Conservation (phyloP, 2,329 filamentous ascomycete genomes). For the Thielaviopsis populi region DNA sequence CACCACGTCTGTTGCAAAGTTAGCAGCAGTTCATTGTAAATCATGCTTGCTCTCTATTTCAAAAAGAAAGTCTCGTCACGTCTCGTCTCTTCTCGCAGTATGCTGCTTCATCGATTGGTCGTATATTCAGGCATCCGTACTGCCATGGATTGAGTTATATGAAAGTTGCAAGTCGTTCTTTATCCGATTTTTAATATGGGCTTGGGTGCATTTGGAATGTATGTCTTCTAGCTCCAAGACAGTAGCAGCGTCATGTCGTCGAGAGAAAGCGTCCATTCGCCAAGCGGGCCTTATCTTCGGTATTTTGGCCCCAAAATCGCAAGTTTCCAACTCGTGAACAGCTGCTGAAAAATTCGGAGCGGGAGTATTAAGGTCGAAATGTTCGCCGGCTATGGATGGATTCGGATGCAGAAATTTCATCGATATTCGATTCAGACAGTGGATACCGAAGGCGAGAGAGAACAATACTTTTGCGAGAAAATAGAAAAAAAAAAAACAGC, state of each 20-base stretch:
- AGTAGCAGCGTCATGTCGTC: neutral
- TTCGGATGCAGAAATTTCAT: neutral
- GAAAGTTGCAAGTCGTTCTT: neutral
- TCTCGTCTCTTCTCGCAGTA: conserved; percentile 10
- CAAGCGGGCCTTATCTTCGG: neutral
- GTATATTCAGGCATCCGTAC: neutral
- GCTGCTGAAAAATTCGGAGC: neutral
- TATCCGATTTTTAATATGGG: neutral
- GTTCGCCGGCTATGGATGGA: neutral
- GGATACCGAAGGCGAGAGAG: neutral
- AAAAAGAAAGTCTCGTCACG: neutral
- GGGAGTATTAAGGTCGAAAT: neutral
- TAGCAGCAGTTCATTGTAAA: conserved; percentile 23
- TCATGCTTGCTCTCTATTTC: neutral
- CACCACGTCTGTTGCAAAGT: conserved; percentile 50
- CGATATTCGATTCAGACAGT: neutral
- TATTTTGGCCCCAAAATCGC: neutral
- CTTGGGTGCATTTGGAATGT: neutral
- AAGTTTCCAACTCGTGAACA: too few relatives aligned
- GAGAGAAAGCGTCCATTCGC: neutral
- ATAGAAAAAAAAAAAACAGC: conserved; percentile 5
- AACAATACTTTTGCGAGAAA: conserved; percentile 4
- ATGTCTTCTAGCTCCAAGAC: too few relatives aligned
- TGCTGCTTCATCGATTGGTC: conserved; percentile 1
- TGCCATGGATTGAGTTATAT: neutral